These are phyloP conservation scores for Aspergillus arachidicola DNA, from an alignment of 2,329 filamentous ascomycete genomes.

Conservation along the genomic window DNA sequence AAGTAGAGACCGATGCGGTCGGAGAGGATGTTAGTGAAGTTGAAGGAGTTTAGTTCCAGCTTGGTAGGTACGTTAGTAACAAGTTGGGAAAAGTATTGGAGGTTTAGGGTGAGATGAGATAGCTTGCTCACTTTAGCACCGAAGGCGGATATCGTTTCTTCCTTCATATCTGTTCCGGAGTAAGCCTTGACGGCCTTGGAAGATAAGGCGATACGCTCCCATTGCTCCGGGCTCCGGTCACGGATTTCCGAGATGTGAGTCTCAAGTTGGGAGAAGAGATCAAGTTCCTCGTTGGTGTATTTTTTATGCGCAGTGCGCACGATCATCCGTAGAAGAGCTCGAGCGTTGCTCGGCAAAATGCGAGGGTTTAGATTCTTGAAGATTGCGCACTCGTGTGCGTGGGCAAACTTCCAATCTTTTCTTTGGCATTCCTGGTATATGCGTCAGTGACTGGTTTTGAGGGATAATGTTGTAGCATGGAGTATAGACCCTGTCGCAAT, in stretches of 20 bases:
- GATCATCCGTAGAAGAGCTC: constrained; percentile 59
- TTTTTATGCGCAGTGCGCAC: constrained; percentile 43
- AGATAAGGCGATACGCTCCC: constrained; percentile 55
- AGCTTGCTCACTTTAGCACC: constrained; percentile 47
- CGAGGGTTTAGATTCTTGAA: constrained; percentile 49
- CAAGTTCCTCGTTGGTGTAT: constrained; percentile 41
- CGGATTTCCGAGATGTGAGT: constrained; percentile 54
- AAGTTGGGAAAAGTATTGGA: not conserved
- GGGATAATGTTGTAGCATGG: not conserved
- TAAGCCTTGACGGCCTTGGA: constrained; percentile 58
- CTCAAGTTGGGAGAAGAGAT: constrained; percentile 47
- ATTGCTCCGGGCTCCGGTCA: constrained; percentile 41
- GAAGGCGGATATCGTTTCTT: constrained; percentile 46
- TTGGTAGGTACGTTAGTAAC: constrained; percentile 23
- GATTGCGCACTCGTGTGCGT: constrained; percentile 63
- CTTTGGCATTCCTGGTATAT: constrained; percentile 58
- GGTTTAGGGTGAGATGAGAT: not conserved
- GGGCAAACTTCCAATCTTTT: constrained; percentile 60
- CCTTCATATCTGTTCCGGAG: constrained; percentile 49
- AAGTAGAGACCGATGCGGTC: constrained; percentile 63
- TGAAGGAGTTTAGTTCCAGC: constrained; percentile 62
- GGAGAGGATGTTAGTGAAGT: constrained; percentile 57
- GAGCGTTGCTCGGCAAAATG: constrained; percentile 57
- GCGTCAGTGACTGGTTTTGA: constrained; percentile 4
- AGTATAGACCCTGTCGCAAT: constrained; percentile 58